Evolutionary conservation across 2,329 filamentous ascomycete species (phyloP).

Genomic region (Colletotrichum liaoningense): DNA sequence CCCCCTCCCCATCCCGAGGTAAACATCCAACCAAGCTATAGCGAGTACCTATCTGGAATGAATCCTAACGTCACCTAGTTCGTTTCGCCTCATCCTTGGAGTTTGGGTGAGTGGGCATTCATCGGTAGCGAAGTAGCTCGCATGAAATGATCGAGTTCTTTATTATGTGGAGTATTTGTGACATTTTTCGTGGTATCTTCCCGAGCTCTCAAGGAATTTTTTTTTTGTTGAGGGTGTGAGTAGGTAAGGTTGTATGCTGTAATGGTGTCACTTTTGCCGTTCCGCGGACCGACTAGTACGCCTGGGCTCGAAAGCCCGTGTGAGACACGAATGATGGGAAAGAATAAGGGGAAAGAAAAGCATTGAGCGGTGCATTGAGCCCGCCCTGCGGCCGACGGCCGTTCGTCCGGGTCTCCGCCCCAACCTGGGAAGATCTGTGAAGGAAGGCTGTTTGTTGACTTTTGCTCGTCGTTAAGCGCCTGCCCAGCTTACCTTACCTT

Average conservation of each 20-base stretch:
- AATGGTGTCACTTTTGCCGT: too few species aligned
- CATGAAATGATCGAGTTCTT: neutral
- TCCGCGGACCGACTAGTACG: too few species aligned
- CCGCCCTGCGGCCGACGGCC: conserved; percentile 18
- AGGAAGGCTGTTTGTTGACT: neutral
- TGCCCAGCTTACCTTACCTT: too few species aligned
- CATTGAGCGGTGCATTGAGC: neutral
- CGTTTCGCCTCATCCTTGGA: too few species aligned
- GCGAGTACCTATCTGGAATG: neutral
- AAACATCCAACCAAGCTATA: neutral
- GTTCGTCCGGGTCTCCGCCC: conserved; percentile 33
- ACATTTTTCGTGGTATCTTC: neutral
- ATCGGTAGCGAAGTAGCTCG: too few species aligned
- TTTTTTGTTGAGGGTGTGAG: too few species aligned
- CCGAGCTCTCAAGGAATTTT: neutral
- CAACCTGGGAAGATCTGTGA: conserved; percentile 1
- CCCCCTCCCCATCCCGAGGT: neutral
- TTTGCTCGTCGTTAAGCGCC: neutral
- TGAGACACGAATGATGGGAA: too few species aligned
- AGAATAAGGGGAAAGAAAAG: neutral
- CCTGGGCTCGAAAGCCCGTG: too few species aligned
- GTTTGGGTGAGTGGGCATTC: too few species aligned
- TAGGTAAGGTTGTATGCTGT: too few species aligned
- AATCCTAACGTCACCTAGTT: too few species aligned
- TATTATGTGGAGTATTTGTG: neutral